These are phyloP conservation scores for Ampelocalamus luodianensis DNA, from an alignment of 176 grass and related monocot species.

Conservation along the genomic window DNA sequence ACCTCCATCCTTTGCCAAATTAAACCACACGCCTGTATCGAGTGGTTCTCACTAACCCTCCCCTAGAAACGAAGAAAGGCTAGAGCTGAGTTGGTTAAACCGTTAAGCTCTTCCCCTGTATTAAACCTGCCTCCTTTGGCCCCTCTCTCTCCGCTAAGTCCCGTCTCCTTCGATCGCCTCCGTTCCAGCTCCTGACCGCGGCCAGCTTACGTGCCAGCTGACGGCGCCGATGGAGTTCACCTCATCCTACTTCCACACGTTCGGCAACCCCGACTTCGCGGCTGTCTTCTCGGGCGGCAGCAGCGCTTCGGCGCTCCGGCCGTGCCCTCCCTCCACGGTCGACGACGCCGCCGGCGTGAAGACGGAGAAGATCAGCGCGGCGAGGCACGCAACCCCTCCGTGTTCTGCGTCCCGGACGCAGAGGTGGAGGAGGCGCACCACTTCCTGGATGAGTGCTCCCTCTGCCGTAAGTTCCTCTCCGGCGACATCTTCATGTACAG, in stretches of 20 bases:
- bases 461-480: conserved; percentile 53
- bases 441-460: conserved; percentile 64
- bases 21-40: conserved; percentile 28
- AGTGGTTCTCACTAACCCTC: neutral
- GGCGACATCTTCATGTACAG: conserved; percentile 75
- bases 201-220: conserved; percentile 32
- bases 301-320: conserved; percentile 33
- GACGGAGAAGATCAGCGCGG: conserved; percentile 23
- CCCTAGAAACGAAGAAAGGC: conserved; percentile 27
- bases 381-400: conserved; percentile 37
- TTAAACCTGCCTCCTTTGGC: conserved; percentile 22
- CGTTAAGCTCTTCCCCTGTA: conserved; percentile 27
- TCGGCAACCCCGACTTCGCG: conserved; percentile 59
- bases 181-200: conserved; percentile 35
- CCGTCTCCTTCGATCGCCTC: conserved; percentile 6
- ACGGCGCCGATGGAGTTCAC: conserved; percentile 61
- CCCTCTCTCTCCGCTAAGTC: neutral
- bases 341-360: neutral
- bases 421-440: conserved; percentile 49
- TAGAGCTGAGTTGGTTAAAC: conserved; percentile 42
- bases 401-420: conserved; percentile 51
- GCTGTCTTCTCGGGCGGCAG: conserved; percentile 51
- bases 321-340: conserved; percentile 16
- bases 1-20: conserved; percentile 21
- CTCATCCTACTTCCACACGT: conserved; percentile 67